Conservation (phyloP, 768 basidiomycete genomes). For the Termitomyces sp. region DNA sequence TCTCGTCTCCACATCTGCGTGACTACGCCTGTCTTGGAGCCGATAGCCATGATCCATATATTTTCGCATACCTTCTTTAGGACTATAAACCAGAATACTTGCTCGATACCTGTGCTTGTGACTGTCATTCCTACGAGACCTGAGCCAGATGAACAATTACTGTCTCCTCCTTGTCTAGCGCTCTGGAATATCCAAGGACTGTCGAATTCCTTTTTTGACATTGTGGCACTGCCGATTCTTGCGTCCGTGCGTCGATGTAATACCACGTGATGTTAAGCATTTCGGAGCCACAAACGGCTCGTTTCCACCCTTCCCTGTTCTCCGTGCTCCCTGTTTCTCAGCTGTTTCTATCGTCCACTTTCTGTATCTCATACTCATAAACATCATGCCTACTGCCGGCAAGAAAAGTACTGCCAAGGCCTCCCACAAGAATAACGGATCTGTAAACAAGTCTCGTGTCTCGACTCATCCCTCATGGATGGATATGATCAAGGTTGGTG, state of each 20-base stretch:
- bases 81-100: neutral
- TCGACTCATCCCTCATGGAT: conserved; percentile 61
- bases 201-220: neutral
- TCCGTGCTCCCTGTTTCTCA: conserved; percentile 6
- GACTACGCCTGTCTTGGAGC: neutral
- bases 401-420: conserved; percentile 36
- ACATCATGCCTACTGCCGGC: conserved; percentile 17
- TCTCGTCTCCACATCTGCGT: neutral
- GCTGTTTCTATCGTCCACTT: neutral
- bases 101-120: neutral
- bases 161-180: neutral
- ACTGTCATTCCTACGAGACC: neutral
- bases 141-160: neutral
- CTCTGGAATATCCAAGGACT: neutral
- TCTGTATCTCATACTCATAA: neutral
- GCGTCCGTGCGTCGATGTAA: conserved; percentile 19
- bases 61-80: neutral
- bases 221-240: too few species aligned
- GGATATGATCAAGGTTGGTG: conserved; percentile 73
- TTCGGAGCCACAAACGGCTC: conserved; percentile 18
- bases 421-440: conserved; percentile 25
- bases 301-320: conserved; percentile 18
- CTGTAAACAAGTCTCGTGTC: conserved; percentile 30
- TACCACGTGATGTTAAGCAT: conserved; percentile 20
- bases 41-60: neutral